Conservation (phyloP, 495 filamentous ascomycete genomes). For the Aspergillus steynii region DNA sequence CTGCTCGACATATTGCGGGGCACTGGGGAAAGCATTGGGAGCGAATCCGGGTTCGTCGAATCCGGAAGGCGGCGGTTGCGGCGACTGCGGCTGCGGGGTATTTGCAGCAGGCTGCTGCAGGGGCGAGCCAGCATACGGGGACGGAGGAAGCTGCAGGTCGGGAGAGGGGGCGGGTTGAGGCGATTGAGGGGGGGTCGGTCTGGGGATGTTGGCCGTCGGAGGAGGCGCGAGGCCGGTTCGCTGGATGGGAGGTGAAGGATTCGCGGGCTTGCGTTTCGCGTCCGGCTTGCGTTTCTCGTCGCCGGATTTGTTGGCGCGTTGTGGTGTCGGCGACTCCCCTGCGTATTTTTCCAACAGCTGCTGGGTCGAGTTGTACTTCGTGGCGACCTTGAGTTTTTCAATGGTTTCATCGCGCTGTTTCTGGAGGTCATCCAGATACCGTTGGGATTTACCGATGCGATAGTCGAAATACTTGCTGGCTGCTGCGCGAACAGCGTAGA, state of each 20-base stretch:
- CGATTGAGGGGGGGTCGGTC: slow-evolving; percentile 22
- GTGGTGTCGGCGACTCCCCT: slow-evolving; percentile 54
- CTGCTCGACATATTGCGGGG: slow-evolving; percentile 46
- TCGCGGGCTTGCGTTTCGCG: slow-evolving; percentile 17
- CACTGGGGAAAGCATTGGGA: slow-evolving; percentile 58
- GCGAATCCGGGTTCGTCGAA: slow-evolving; percentile 54
- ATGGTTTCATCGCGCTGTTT: slow-evolving; percentile 82
- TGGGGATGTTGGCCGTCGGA: slow-evolving; percentile 81
- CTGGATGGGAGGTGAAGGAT: slow-evolving; percentile 21
- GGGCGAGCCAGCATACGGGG: slow-evolving; percentile 13
- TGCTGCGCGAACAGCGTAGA: slow-evolving; percentile 63
- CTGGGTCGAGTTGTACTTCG: slow-evolving; percentile 92
- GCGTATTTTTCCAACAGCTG: slow-evolving; percentile 94
- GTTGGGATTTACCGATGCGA: slow-evolving; percentile 66
- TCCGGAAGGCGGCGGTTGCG: slow-evolving; percentile 13
- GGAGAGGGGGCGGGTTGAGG: slow-evolving; percentile 17
- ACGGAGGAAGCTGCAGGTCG: slow-evolving; percentile 21
- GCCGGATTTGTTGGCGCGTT: slow-evolving; percentile 41
- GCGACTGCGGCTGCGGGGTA: slow-evolving; percentile 5
- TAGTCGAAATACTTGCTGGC: slow-evolving; percentile 75
- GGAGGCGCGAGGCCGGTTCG: slow-evolving; percentile 70
- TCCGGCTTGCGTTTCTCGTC: slow-evolving; percentile 25
- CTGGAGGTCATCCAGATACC: slow-evolving; percentile 69
- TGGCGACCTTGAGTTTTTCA: slow-evolving; percentile 89
- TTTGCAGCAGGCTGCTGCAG: slow-evolving; percentile 6